Conservation (phyloP, 768 basidiomycete genomes). For the Mycena latifolia region DNA sequence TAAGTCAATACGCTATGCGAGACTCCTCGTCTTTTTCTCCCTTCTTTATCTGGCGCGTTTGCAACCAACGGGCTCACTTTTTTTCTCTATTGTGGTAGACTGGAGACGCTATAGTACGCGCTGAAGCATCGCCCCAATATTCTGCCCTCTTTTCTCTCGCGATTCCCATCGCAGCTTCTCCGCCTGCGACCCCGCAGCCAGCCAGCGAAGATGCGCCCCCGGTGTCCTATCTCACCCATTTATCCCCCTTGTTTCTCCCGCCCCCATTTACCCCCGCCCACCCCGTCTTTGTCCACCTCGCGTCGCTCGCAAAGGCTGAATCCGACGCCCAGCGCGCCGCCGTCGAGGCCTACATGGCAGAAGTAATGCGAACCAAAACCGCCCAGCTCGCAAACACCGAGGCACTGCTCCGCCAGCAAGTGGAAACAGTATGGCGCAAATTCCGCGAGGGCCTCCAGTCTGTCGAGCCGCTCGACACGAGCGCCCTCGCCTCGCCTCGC, state of each 20-base stretch:
- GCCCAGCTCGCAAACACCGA: constrained; percentile 42
- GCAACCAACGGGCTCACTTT: too few species aligned
- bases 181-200: constrained; percentile 41
- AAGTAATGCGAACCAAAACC: constrained; percentile 68
- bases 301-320: constrained; percentile 65
- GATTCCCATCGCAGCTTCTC: constrained; percentile 50
- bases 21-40: background rate
- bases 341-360: constrained; percentile 64
- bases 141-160: constrained; percentile 60
- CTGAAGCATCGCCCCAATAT: constrained; percentile 57
- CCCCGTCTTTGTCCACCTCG: constrained; percentile 75
- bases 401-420: constrained; percentile 59
- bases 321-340: constrained; percentile 66
- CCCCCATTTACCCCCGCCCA: constrained; percentile 84
- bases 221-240: constrained; percentile 59
- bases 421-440: constrained; percentile 72
- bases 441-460: constrained; percentile 60
- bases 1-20: constrained; percentile 54
- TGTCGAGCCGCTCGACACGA: constrained; percentile 25
- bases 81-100: constrained; percentile 46
- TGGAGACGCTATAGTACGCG: constrained; percentile 50
- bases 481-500: constrained; percentile 26
- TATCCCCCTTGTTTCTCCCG: constrained; percentile 77
- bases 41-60: constrained; percentile 7
- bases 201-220: constrained; percentile 40